phyloP scores from a whole-genome alignment of 129 eudicot species.

The Calendula officinalis region DNA sequence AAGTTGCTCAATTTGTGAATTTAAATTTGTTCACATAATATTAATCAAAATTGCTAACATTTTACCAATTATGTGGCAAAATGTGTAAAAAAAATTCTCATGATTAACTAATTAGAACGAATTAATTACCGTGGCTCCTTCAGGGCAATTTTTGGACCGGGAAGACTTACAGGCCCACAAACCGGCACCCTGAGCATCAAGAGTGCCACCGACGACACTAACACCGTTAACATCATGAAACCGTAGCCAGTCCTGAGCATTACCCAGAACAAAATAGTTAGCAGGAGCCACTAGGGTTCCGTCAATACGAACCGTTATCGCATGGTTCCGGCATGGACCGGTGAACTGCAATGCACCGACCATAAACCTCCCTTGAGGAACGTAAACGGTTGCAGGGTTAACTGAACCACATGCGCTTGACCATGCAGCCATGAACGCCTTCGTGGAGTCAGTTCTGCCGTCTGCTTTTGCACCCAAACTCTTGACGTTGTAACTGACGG shows the following conservation, averaged over 20 bases:
- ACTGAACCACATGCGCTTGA: slow-evolving; percentile 45
- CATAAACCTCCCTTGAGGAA: slow-evolving; percentile 63
- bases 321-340: slow-evolving; percentile 49
- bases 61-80: not conserved
- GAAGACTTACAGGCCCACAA: slow-evolving; percentile 66
- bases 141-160: slow-evolving; percentile 43
- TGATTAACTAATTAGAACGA: not conserved
- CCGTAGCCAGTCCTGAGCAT: slow-evolving; percentile 38
- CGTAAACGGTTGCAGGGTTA: slow-evolving; percentile 43
- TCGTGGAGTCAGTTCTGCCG: slow-evolving; percentile 57
- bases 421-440: slow-evolving; percentile 58
- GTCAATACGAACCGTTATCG: slow-evolving; percentile 38
- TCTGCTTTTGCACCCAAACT: slow-evolving; percentile 58
- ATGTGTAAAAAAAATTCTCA: not conserved
- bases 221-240: slow-evolving; percentile 51
- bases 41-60: too few relatives aligned
- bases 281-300: slow-evolving; percentile 68
- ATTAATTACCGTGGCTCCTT: slow-evolving; percentile 60
- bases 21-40: too few relatives aligned
- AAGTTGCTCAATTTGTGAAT: too few relatives aligned
- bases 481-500: slow-evolving; percentile 30
- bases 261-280: slow-evolving; percentile 39
- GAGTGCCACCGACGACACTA: slow-evolving; percentile 47
- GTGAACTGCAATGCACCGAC: slow-evolving; percentile 21
- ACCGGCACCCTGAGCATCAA: slow-evolving; percentile 65